Evolutionary conservation across 1,139 yeast genomes (phyloP).

Genomic region (Lodderomyces beijingensis): DNA sequence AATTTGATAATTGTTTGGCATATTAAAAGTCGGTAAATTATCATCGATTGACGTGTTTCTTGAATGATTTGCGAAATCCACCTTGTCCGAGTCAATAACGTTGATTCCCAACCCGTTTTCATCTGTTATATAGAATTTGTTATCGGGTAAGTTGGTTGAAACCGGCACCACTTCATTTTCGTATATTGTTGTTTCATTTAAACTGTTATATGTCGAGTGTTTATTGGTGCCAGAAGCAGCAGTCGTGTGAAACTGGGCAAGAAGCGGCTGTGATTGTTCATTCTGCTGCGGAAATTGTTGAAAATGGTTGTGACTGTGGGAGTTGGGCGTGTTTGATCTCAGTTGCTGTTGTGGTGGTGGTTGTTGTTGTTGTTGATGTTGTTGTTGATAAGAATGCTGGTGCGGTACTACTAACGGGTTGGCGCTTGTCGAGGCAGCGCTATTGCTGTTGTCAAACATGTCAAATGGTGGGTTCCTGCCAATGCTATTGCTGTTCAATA

Average conservation of each 20-base stretch:
- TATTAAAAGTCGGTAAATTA: slow-evolving; percentile 8
- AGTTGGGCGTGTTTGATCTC: not conserved
- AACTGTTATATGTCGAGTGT: not conserved
- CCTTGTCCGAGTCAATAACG: slow-evolving; percentile 2
- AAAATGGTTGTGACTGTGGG: not conserved
- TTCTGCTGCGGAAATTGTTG: not conserved
- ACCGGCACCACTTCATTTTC: slow-evolving; percentile 22
- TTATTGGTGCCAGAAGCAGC: no score
- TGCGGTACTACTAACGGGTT: no score
- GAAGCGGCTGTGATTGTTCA: not conserved
- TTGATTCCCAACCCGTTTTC: slow-evolving; percentile 6
- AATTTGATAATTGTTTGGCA: slow-evolving; percentile 9
- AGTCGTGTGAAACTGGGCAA: no score
- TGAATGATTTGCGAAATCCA: slow-evolving; percentile 17
- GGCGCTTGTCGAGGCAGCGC: slow-evolving; percentile 8
- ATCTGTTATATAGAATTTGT: slow-evolving; percentile 7
- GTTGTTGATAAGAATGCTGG: slow-evolving; percentile 4
- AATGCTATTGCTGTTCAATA: slow-evolving; percentile 8
- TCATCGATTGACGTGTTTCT: slow-evolving; percentile 27
- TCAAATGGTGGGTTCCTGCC: slow-evolving; percentile 3
- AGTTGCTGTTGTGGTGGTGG: not conserved
- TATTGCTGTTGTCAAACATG: slow-evolving; percentile 5
- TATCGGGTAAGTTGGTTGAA: slow-evolving; percentile 16
- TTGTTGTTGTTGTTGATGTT: slow-evolving; percentile 5
- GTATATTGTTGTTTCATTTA: slow-evolving; percentile 1